phyloP scores from a whole-genome alignment of 257 asterid species.

The Paraleonurus japonicus region DNA sequence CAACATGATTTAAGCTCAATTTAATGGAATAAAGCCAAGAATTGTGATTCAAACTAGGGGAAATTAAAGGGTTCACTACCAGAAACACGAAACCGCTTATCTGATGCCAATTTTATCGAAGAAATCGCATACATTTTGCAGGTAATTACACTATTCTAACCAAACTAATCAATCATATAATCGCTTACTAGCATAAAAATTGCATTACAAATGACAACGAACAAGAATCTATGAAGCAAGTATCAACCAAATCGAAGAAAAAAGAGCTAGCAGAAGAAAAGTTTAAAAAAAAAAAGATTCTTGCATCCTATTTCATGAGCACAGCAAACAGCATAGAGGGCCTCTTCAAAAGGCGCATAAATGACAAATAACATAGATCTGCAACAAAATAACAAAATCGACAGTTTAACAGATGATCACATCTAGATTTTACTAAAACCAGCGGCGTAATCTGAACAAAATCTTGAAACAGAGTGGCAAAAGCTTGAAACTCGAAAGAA shows the following conservation, averaged over 20 bases:
- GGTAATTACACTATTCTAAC: not conserved
- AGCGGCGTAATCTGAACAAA: not conserved
- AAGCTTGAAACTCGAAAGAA: constrained; percentile 6
- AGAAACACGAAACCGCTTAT: not conserved
- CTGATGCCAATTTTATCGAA: not conserved
- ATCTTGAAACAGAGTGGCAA: not conserved
- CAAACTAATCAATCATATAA: not conserved
- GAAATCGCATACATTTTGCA: constrained; percentile 23
- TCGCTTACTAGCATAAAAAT: constrained; percentile 16
- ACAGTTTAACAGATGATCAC: constrained; percentile 1
- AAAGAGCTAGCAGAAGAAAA: not conserved
- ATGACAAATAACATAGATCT: constrained; percentile 31
- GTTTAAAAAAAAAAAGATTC: constrained; percentile 2
- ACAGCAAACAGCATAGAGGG: not conserved
- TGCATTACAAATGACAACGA: not conserved
- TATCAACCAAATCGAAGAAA: not conserved
- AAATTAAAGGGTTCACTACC: not conserved
- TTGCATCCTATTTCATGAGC: not conserved
- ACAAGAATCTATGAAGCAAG: not conserved
- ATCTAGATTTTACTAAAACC: not conserved
- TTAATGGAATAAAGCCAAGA: not conserved
- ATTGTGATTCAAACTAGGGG: not conserved
- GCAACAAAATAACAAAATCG: constrained; percentile 8
- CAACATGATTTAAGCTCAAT: not conserved
- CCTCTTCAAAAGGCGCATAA: not conserved